Evolutionary conservation across 1,284 basidiomycete species (phyloP).

Genomic region (Marasmius sp.): DNA sequence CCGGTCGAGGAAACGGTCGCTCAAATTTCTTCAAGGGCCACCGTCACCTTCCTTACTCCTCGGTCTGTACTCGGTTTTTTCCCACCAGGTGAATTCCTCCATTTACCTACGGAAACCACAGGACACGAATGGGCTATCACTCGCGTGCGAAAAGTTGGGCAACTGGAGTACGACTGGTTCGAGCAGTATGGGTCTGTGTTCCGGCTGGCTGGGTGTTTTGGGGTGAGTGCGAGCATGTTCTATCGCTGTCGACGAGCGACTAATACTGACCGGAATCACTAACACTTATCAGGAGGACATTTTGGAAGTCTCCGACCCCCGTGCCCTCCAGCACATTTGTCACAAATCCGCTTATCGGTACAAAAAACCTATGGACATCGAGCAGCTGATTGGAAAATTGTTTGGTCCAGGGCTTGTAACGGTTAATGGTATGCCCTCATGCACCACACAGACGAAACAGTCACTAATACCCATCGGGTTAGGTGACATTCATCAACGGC

Average conservation of each 20-base stretch:
- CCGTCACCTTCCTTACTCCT: conserved; percentile 8
- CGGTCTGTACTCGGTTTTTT: background rate
- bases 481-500: background rate
- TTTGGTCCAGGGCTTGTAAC: background rate
- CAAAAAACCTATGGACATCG: background rate
- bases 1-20: background rate
- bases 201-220: conserved; percentile 24
- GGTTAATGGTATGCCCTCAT: background rate
- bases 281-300: background rate
- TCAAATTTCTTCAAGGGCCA: conserved; percentile 12
- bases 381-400: background rate
- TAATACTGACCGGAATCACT: background rate
- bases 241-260: background rate
- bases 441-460: background rate
- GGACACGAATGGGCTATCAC: conserved; percentile 21
- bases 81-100: background rate
- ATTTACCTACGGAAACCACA: conserved; percentile 3
- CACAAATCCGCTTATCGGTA: conserved; percentile 1
- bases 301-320: background rate
- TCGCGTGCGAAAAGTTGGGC: conserved; percentile 29
- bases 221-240: conserved; percentile 17
- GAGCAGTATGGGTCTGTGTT: conserved; percentile 31
- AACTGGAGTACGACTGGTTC: conserved; percentile 27
- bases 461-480: background rate
- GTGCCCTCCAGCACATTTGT: background rate